Base-by-base conservation (phyloP, 176 grass and related monocot genomes). In the Aechmea fasciata region DNA sequence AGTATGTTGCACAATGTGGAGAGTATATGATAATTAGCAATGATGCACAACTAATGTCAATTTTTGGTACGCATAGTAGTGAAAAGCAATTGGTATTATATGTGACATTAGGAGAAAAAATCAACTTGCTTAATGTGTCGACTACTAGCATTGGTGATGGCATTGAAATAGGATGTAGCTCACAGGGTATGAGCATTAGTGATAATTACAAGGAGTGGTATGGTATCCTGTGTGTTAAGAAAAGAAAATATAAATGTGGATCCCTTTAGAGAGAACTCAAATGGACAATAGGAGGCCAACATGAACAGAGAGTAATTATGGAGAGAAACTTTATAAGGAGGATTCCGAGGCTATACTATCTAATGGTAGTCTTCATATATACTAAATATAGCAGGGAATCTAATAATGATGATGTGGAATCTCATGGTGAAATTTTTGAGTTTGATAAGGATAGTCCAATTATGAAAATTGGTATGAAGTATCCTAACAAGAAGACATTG, bases 401-500 rank as follows among this genome's bases (percentile, higher is more conserved):
- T 26, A 26, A 26, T 26, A 2, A 26, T 2, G 25, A 26, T 26
- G 2, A 26, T 26, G 25, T 26, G 25, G 25, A 26, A 26, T 26
- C 25, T 26, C 25, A 26, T 26, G 1, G 48, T 20, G 17, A 72
- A 52, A 50, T 52, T 22, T 72, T 52, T 54, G 69, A n/a, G 57
- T 29, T 53, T 72, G 9, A 50, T 25, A 72, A 72, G 48, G 48
- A 72, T 26, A 72, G 23, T 55, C 49, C 69, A 71, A 71, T 8
- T 0, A 71, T 17, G 33, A 3, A 71, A 20, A 14, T 71, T 14
- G 12, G 25, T 15, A 22, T 22, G 11, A 59, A 72, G 9, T 72
- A 29, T 57, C 20, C 69, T 25, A 6, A 72, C 41, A 52, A 54
- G 22, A 11, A 12, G 23, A 26, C 48, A 24, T 72, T 72, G 52